Evolutionary conservation across 176 grass and related monocot genomes (phyloP), one percentile per base, ranked within the genome.

Genomic region (Typha latifolia): DNA sequence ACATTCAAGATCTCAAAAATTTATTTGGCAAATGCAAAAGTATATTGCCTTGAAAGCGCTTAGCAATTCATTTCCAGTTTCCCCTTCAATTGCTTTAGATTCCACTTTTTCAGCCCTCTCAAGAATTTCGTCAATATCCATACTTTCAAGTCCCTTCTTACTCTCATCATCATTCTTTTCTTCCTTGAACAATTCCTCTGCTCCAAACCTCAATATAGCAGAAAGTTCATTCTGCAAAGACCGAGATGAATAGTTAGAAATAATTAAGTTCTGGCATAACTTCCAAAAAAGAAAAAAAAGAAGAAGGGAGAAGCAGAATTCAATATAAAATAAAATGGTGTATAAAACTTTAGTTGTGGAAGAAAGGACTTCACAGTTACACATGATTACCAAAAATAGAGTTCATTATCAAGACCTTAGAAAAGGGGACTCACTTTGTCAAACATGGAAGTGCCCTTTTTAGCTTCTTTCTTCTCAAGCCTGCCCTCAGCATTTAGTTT

Each of bases 81-180:
- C 94, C 67, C 73, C 94, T 74, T 90, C 89, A 81, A 57, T 69
- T 32, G 31, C 84, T 72, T 99, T 99, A 29, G 89, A 80, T 87
- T 99, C 94, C 55, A 99, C 79, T 79, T 99, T 99, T 70, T 99
- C 94, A 59, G 94, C 94, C 81, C 94, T 89, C 79, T 93, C 94
- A 69, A 99, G 89, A 87, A 99, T 99, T 84, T 99, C 94, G 87
- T 99, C 94, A 47, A 99, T 99, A 78, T 99, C 94, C 86, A 99
- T 87, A 61, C 89, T 89, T 84, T 99, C 94, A 67, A 99, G 94
- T 75, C 63, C 74, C 68, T 80, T 86, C 81, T 99, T 99, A 53
- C 73, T 81, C 63, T 99, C 94, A 74, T 99, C 94, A 64, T 99
- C 94, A 47, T 81, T 86, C 63, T 91, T 96, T 24, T 97, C 94